These are phyloP conservation scores for Alternaria metachromatica DNA, from an alignment of 2,329 filamentous ascomycete species.

Conservation along the genomic window DNA sequence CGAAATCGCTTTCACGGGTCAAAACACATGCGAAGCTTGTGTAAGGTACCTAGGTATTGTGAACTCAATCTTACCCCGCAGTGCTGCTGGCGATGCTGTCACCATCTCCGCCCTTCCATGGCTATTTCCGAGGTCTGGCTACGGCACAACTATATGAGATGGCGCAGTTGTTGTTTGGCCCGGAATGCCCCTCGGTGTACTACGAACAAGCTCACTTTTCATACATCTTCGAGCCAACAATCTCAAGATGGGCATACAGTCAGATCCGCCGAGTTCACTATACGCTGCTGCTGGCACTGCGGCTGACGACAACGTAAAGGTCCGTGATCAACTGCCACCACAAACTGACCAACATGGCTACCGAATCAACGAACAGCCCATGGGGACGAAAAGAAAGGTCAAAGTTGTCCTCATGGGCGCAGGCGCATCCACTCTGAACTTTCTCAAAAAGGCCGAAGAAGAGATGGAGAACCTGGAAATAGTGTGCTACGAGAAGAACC, in stretches of 20 bases:
- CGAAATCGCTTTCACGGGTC: neutral
- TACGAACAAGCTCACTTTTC: neutral
- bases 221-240: neutral
- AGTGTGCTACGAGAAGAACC: constrained; percentile 52
- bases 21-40: neutral
- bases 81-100: constrained; percentile 7
- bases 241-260: constrained; percentile 26
- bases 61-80: constrained; percentile 18
- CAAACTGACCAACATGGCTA: constrained; percentile 52
- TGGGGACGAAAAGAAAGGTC: constrained; percentile 51
- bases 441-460: constrained; percentile 54
- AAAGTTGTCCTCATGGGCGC: constrained; percentile 54
- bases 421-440: constrained; percentile 52
- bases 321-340: constrained; percentile 42
- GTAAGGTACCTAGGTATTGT: neutral
- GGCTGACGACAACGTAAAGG: constrained; percentile 30
- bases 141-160: constrained; percentile 3
- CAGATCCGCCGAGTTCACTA: constrained; percentile 22
- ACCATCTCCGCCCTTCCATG: constrained; percentile 7
- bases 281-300: constrained; percentile 28
- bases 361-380: constrained; percentile 52
- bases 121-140: constrained; percentile 21
- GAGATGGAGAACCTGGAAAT: constrained; percentile 51
- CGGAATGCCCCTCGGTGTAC: neutral
- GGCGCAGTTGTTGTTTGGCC: neutral